A percentile compares a stretch with the other conserved stretches of the same genome.
These are phyloP conservation scores for Boletellus ananiceps DNA, from an alignment of 768 basidiomycete genomes.

Conservation along the genomic window DNA sequence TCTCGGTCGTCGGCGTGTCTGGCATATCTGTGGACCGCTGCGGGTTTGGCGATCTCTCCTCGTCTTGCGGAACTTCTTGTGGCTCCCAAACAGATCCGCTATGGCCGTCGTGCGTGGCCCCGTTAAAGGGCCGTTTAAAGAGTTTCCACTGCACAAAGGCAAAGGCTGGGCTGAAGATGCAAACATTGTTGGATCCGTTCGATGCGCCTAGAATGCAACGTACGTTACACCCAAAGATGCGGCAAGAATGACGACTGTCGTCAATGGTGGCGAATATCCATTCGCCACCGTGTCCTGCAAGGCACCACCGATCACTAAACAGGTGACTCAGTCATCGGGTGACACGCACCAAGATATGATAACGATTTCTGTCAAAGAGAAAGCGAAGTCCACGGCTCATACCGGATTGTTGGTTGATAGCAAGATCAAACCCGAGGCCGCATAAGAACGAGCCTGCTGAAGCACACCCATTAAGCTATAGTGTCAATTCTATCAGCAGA, in stretches of 20 bases:
- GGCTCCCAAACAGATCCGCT: slow-evolving; percentile 24
- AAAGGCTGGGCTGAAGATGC: slow-evolving; percentile 41
- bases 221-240: slow-evolving; percentile 55
- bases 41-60: slow-evolving; percentile 16
- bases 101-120: slow-evolving; percentile 19
- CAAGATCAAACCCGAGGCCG: slow-evolving; percentile 52
- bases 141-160: slow-evolving; percentile 50
- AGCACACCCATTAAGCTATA: slow-evolving; percentile 46
- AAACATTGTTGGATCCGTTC: neutral
- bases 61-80: slow-evolving; percentile 19
- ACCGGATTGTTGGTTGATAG: slow-evolving; percentile 53
- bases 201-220: slow-evolving; percentile 21
- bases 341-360: slow-evolving; percentile 48
- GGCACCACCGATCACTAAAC: neutral
- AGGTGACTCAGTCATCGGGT: neutral
- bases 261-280: slow-evolving; percentile 48
- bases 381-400: slow-evolving; percentile 61
- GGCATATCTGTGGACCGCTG: slow-evolving; percentile 9
- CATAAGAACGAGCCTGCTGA: slow-evolving; percentile 59
- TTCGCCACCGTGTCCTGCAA: slow-evolving; percentile 43
- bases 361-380: slow-evolving; percentile 57
- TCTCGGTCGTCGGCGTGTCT: slow-evolving; percentile 21
- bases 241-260: slow-evolving; percentile 48
- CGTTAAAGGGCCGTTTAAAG: slow-evolving; percentile 49
- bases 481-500: slow-evolving; percentile 3